Conservation (phyloP, 2,329 filamentous ascomycete genomes). For the Cryphonectria carpinicola region DNA sequence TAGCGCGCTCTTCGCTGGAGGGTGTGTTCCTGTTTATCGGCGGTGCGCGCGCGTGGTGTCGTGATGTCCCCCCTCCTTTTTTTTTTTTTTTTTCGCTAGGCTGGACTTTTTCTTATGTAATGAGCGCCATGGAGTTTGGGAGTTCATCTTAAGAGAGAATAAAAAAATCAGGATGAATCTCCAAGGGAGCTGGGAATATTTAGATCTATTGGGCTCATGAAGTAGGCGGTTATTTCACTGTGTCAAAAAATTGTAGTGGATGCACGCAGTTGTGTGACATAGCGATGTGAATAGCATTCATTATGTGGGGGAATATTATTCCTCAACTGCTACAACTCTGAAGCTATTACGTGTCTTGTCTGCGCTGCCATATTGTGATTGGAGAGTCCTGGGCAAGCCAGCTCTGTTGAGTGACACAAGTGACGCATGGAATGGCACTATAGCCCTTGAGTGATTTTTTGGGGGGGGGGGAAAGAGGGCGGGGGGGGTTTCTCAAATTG, state of each 20-base stretch:
- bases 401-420: background rate
- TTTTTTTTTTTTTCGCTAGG: background rate
- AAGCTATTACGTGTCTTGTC: background rate
- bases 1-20: too few relatives aligned
- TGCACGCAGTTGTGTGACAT: background rate
- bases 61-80: too few relatives aligned
- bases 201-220: background rate
- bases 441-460: background rate
- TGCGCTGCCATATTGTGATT: background rate
- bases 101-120: conserved; percentile 5
- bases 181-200: background rate
- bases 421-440: too few relatives aligned
- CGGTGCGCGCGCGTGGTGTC: too few relatives aligned
- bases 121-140: conserved; percentile 16
- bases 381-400: background rate
- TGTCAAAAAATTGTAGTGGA: background rate
- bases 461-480: too few relatives aligned
- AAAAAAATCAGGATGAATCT: background rate
- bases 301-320: background rate
- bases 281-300: background rate
- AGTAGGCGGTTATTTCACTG: background rate
- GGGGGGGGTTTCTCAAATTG: background rate
- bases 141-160: background rate
- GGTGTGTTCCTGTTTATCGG: too few relatives aligned
- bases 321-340: background rate